Conservation (phyloP, 2,329 filamentous ascomycete species). For the Aspergillus hiratsukae region DNA sequence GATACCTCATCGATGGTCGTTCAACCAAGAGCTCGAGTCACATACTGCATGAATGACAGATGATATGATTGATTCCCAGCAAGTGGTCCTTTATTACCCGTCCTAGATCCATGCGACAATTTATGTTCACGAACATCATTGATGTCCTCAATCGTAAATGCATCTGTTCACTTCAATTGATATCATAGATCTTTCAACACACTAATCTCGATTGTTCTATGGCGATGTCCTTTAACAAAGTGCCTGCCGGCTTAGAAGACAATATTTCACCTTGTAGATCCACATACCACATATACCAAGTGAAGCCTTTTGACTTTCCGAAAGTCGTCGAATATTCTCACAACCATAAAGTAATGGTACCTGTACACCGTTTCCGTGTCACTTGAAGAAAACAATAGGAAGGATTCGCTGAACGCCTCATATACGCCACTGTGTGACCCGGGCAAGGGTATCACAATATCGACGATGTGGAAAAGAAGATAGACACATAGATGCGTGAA, state of each 20-base stretch:
- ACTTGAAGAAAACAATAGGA: not conserved
- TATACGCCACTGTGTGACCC: constrained; percentile 22
- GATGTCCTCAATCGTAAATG: not conserved
- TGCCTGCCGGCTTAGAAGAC: not conserved
- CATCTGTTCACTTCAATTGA: not conserved
- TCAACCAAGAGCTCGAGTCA: not conserved
- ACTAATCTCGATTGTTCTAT: not conserved
- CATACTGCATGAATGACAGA: not conserved
- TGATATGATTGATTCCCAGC: not conserved
- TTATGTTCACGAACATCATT: not conserved
- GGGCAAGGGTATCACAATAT: constrained; percentile 22
- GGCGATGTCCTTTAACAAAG: not conserved
- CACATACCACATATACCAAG: not conserved
- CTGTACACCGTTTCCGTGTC: not conserved
- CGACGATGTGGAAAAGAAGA: constrained; percentile 8
- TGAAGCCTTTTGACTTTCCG: not conserved
- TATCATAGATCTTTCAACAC: not conserved
- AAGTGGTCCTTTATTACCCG: not conserved
- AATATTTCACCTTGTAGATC: not conserved
- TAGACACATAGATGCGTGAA: constrained; percentile 13
- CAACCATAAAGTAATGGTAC: not conserved
- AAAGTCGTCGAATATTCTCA: not conserved
- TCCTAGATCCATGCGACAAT: not conserved
- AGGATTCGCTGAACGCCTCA: constrained; percentile 15
- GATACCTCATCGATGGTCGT: not conserved